Evolutionary conservation across 208 protist species (phyloP).

Genomic region (Wallacemonas sp.): DNA sequence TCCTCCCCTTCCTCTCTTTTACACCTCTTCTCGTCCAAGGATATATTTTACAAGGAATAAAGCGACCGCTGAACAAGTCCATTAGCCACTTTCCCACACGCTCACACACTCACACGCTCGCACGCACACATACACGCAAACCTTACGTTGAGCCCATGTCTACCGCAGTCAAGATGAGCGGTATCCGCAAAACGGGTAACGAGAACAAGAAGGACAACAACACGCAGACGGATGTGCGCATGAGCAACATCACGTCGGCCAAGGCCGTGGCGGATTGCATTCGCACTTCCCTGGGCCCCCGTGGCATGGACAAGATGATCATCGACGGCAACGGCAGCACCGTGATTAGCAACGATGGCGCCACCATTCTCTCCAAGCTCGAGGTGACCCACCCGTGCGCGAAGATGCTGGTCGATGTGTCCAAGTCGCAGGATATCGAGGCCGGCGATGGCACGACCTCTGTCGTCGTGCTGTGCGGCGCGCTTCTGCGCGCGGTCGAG

Average conservation of each 20-base stretch:
- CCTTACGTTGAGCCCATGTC: too few species aligned
- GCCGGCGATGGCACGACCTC: conserved; percentile 99
- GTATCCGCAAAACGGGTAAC: conserved; percentile 44
- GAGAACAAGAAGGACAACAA: conserved; percentile 88
- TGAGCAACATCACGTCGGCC: conserved; percentile 94
- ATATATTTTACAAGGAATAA: conserved; percentile 20
- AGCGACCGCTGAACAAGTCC: too few species aligned
- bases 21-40: too few species aligned
- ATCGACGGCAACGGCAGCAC: conserved; percentile 92
- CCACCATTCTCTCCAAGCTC: conserved; percentile 98
- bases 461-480: conserved; percentile 98
- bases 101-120: too few species aligned
- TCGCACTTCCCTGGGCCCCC: conserved; percentile 98
- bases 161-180: conserved; percentile 18
- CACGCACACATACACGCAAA: too few species aligned
- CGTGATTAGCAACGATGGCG: conserved; percentile 99
- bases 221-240: conserved; percentile 93
- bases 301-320: conserved; percentile 99
- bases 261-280: conserved; percentile 98
- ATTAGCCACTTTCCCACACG: too few species aligned
- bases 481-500: conserved; percentile 92
- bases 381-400: conserved; percentile 97
- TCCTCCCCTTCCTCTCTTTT: neutral
- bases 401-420: conserved; percentile 99
- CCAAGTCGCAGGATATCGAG: conserved; percentile 98